Conservation (phyloP, 2,329 filamentous ascomycete genomes). For the Beauveria sp. region DNA sequence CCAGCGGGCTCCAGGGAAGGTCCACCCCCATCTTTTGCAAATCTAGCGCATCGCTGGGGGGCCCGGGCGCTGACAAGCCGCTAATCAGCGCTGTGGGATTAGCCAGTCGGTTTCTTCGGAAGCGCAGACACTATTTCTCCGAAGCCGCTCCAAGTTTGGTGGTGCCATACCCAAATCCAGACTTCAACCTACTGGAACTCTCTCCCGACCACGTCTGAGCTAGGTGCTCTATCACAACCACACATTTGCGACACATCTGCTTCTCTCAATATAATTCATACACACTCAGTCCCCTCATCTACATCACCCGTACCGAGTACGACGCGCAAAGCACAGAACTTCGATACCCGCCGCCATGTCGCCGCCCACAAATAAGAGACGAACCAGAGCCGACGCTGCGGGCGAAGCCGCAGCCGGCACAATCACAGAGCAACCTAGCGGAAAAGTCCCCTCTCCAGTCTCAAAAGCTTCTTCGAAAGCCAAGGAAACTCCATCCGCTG, state of each 20-base stretch:
- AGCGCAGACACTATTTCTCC: conserved; percentile 10
- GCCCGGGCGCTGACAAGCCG: background rate
- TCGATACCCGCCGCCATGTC: conserved; percentile 18
- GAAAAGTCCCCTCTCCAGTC: background rate
- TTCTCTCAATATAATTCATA: background rate
- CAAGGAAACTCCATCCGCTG: background rate
- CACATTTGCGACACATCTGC: background rate
- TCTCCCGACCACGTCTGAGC: no score
- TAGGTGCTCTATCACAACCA: background rate
- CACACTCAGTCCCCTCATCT: background rate
- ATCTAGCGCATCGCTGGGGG: conserved; percentile 7
- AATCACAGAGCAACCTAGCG: conserved; percentile 13
- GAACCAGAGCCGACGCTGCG: conserved; percentile 22
- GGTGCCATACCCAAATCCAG: background rate
- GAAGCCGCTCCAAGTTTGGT: background rate
- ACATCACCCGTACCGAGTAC: no score
- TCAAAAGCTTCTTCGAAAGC: conserved; percentile 13
- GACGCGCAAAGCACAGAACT: background rate
- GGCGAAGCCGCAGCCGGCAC: conserved; percentile 14
- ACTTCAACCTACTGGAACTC: no score
- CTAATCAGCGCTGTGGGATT: conserved; percentile 5
- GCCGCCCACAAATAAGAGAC: conserved; percentile 40
- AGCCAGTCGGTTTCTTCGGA: background rate
- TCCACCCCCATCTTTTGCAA: conserved; percentile 5
- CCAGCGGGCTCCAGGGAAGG: conserved; percentile 2